Evolutionary conservation across 2,329 filamentous ascomycete species (phyloP), one percentile per base, ranked within the genome.

Genomic region (Trichoderma polysporum): DNA sequence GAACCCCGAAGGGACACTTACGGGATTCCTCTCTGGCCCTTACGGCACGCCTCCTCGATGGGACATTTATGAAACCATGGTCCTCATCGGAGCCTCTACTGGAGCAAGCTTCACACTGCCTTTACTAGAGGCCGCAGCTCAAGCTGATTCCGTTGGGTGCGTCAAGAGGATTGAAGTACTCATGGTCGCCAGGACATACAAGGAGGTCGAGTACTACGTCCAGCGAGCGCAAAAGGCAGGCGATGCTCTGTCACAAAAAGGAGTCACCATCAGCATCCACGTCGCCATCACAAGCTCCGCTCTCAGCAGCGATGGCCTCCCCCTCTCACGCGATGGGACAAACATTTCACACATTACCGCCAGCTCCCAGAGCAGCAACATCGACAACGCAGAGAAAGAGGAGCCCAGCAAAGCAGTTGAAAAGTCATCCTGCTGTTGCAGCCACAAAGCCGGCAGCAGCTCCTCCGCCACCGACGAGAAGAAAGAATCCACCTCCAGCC

Each of bases 81-180:
- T 89, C 4, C 78, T 89, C 3, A 84, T 89, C 49, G 86, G 86
- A 0, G 86, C 86, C 0, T 89, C 86, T 0, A 89, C 87, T 0
- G 87, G 87, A n/a, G 84, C 86, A 1, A 88, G 86, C 3, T 89
- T 86, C 65, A 86, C 84, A 1, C 75, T 89, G 6, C 86, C 86
- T 0, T 85, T 89, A 3, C 77, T 89, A 0, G 86, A 89, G 70
- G 83, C 81, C 68, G 78, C 87, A 2, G 79, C 86, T 1, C 78
- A 79, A 35, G 74, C 78, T 0, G 76, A 76, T 10, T 70, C 67
- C 1, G 76, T 76, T 2, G 80, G 79, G 12, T 89, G 86, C 70
- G 83, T 81, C 8, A 82, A 81, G 65, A 77, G 84, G 27, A 78
- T 88, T 9, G 82, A 87, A 25, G 83, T 88, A 25, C 74, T 87